Evolutionary conservation across 2,329 filamentous ascomycete species (phyloP), one percentile per base, ranked within the genome.

Genomic region (Thielaviopsis ethacetica): DNA sequence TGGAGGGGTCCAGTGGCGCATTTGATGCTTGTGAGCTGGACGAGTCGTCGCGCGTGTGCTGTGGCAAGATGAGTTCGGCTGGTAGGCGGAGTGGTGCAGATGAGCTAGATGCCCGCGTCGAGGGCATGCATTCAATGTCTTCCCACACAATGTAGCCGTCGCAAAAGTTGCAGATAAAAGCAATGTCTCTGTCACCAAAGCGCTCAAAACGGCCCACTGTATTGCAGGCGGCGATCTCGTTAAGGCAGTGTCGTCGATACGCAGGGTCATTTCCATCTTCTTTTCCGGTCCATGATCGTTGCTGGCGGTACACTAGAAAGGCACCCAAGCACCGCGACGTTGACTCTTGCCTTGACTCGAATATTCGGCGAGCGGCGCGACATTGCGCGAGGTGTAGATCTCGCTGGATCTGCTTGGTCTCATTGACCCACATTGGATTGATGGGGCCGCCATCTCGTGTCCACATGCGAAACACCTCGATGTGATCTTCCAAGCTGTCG

Each of bases 141-240:
- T 78, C 73, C 80, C 80, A 82, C 22, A 82, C 68, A 24, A 82
- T 69, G 65, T 79, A 78, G 1, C 80, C 80, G 65, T 82, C 79
- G 68, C 80, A 82, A 65, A 76, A 82, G 68, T 83, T 78, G 69
- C 80, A 83, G 7, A 80, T 71, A 64, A 82, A 82, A 7, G 75
- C 78, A 54, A 81, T 72, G 61, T 81, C 78, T 47, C 68, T 66
- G 34, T 80, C 75, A 50, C 74, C 76, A 57, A 81, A 75, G 15
- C 78, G 73, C 67, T 80, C 75, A 62, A 82, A 82, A 27, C 72
- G 70, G n/a, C 80, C 80, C 1, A 78, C 71, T 3, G 67, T 66
- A 63, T 78, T 78, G 68, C 79, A 82, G 24, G 71, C 68, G 30
- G 70, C 69, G 5, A 81, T 69, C 66, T 78, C 78, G 60, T 79